Conservation (phyloP, 768 basidiomycete genomes). For the Collybia sordida region DNA sequence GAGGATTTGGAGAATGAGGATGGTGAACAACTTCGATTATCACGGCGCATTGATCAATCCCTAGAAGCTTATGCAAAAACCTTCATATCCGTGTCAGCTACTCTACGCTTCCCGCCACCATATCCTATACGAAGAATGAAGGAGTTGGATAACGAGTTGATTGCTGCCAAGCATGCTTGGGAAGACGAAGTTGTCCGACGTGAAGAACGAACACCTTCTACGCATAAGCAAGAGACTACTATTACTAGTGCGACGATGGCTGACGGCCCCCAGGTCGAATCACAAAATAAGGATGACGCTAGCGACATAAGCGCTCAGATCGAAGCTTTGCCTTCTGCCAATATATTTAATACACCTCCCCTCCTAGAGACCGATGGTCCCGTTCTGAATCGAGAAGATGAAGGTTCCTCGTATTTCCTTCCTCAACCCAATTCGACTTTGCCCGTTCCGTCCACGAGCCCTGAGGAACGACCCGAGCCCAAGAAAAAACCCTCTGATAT, state of each 20-base stretch:
- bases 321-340: conserved; percentile 46
- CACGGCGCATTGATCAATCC: conserved; percentile 76
- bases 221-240: conserved; percentile 43
- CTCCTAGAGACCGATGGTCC: conserved; percentile 23
- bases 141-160: conserved; percentile 79
- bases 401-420: conserved; percentile 33
- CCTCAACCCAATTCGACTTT: conserved; percentile 17
- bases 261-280: conserved; percentile 16
- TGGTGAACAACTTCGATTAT: conserved; percentile 65
- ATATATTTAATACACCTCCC: conserved; percentile 30
- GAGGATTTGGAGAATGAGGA: conserved; percentile 68
- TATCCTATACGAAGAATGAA: conserved; percentile 87
- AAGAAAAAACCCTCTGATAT: conserved; percentile 72
- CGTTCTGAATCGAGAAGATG: conserved; percentile 26
- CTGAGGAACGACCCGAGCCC: conserved; percentile 35
- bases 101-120: conserved; percentile 89
- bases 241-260: conserved; percentile 32
- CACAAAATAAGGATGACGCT: conserved; percentile 20
- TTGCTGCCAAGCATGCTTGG: conserved; percentile 69
- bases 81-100: conserved; percentile 92
- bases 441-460: conserved; percentile 22
- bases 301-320: conserved; percentile 70
- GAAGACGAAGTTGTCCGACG: conserved; percentile 83
- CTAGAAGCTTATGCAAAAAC: conserved; percentile 83
- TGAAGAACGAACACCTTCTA: conserved; percentile 60